Evolutionary conservation across 352 stramenopile species (phyloP).

Genomic region (Phytophthora pseudosyringae): DNA sequence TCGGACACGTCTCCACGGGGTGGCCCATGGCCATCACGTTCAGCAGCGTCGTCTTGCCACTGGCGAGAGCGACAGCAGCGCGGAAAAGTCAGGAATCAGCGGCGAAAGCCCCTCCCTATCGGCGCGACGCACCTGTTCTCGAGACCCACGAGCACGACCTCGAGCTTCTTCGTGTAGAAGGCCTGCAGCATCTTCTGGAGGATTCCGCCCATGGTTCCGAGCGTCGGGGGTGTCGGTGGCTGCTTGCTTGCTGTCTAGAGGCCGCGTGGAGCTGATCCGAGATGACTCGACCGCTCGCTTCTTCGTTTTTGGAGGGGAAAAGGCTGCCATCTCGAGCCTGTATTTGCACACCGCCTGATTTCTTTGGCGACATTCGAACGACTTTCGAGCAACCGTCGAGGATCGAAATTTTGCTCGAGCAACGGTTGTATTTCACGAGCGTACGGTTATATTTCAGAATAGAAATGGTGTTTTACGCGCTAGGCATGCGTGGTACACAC

Average conservation of each 20-base stretch:
- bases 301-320: constrained; percentile 41
- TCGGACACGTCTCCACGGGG: constrained; percentile 96
- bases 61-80: constrained; percentile 30
- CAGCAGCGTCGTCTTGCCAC: constrained; percentile 96
- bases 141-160: constrained; percentile 97
- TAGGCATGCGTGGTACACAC: too few relatives aligned
- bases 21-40: constrained; percentile 96
- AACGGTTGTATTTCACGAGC: too few relatives aligned
- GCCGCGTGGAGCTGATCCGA: constrained; percentile 20
- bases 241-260: constrained; percentile 7
- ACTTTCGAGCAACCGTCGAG: constrained; percentile 5
- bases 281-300: constrained; percentile 31
- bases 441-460: too few relatives aligned
- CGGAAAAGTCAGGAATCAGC: constrained; percentile 18
- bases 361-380: constrained; percentile 13
- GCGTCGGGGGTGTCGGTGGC: not conserved
- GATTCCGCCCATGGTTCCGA: constrained; percentile 90
- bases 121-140: constrained; percentile 89
- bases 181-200: constrained; percentile 95
- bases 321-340: constrained; percentile 23
- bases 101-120: not conserved
- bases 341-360: constrained; percentile 23
- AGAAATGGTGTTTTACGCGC: too few relatives aligned
- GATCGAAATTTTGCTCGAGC: too few relatives aligned
- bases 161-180: constrained; percentile 98